phyloP scores from a whole-genome alignment of 495 filamentous ascomycete genomes.

The Thozetella sp. region DNA sequence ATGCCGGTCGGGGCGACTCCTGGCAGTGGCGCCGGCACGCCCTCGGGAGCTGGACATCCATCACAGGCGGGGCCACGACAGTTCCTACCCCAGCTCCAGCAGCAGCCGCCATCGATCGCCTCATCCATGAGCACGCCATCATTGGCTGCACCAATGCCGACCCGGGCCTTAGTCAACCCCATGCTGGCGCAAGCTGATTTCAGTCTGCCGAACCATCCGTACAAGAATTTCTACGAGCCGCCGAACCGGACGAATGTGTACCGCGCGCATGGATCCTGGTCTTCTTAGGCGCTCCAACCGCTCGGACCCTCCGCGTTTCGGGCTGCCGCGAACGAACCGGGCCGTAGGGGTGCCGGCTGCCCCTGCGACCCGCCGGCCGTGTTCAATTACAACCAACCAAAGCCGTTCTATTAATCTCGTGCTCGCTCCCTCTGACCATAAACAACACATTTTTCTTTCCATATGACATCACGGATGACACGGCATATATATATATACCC shows the following conservation, averaged over 20 bases:
- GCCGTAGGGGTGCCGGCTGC: too few species aligned
- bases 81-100: constrained; percentile 12
- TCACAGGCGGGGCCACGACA: constrained; percentile 12
- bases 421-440: too few species aligned
- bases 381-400: not conserved
- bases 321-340: too few species aligned
- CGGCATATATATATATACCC: constrained; percentile 2
- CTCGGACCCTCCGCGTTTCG: too few species aligned
- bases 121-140: constrained; percentile 4
- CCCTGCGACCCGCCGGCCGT: too few species aligned
- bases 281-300: not conserved
- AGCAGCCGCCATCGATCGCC: constrained; percentile 1
- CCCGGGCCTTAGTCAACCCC: constrained; percentile 62
- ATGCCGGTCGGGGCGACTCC: not conserved
- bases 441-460: not conserved
- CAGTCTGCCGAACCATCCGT: constrained; percentile 72
- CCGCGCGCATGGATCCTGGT: not conserved
- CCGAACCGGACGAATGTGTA: constrained; percentile 27
- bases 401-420: not conserved
- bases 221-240: constrained; percentile 64
- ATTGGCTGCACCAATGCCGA: constrained; percentile 32
- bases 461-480: not conserved
- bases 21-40: not conserved
- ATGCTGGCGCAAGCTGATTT: constrained; percentile 69
- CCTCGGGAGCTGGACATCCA: constrained; percentile 8